Conservation (phyloP, 805 yeast genomes). For the Pichia ethanolica region DNA sequence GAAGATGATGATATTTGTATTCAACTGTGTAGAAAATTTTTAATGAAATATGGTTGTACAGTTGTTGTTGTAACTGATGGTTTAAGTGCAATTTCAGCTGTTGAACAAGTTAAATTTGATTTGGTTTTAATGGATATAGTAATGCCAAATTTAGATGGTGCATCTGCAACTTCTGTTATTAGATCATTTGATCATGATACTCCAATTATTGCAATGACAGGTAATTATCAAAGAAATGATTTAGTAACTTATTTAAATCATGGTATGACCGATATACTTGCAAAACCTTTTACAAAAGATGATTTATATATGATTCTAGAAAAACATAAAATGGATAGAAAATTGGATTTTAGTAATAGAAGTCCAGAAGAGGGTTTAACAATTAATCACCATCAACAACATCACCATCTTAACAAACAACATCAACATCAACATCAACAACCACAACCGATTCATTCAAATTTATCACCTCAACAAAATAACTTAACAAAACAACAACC, state of each 20-base stretch:
- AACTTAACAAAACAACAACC: background rate
- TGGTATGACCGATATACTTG: constrained; percentile 88
- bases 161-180: constrained; percentile 84
- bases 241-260: constrained; percentile 72
- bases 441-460: background rate
- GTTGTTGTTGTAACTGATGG: constrained; percentile 94
- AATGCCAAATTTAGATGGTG: constrained; percentile 84
- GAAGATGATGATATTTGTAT: constrained; percentile 82
- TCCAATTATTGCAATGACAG: constrained; percentile 93
- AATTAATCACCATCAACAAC: background rate
- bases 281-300: constrained; percentile 88
- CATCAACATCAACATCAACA: background rate
- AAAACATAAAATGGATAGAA: constrained; percentile 54
- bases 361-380: constrained; percentile 8
- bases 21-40: constrained; percentile 72
- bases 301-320: constrained; percentile 73
- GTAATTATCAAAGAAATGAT: constrained; percentile 78
- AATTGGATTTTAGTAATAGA: constrained; percentile 9
- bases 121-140: constrained; percentile 81
- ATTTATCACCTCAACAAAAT: background rate
- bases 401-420: background rate
- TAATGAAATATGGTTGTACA: constrained; percentile 83
- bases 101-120: constrained; percentile 66
- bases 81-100: constrained; percentile 70
- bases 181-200: constrained; percentile 77